Conservation (phyloP, 441 rosid genomes). For the Arabidopsis hybrid region DNA sequence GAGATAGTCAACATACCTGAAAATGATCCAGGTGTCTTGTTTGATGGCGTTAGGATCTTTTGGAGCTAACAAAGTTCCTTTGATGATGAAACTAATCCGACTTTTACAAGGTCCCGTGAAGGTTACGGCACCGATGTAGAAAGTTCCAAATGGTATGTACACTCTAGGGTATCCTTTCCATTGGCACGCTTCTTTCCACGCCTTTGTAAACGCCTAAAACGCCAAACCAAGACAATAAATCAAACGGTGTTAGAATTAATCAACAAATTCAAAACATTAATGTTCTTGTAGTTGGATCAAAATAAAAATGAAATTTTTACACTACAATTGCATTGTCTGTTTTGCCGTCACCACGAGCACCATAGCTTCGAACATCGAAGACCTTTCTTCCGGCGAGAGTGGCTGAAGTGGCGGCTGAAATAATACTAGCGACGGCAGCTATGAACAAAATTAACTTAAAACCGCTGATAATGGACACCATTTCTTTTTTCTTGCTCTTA, state of each 20-base stretch:
- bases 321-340: constrained; percentile 39
- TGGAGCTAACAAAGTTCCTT: constrained; percentile 55
- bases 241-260: neutral
- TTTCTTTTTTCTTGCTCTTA: constrained; percentile 2
- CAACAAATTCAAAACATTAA: neutral
- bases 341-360: constrained; percentile 46
- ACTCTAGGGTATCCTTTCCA: constrained; percentile 46
- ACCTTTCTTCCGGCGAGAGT: neutral
- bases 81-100: constrained; percentile 44
- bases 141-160: constrained; percentile 54
- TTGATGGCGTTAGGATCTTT: constrained; percentile 14
- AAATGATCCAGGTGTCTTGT: constrained; percentile 49
- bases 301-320: neutral
- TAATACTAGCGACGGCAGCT: constrained; percentile 2
- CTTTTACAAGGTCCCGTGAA: constrained; percentile 64
- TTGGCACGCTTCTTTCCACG: constrained; percentile 66
- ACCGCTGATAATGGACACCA: constrained; percentile 10
- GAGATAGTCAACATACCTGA: constrained; percentile 45
- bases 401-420: constrained; percentile 11
- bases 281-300: neutral
- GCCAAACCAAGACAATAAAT: neutral
- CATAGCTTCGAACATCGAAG: constrained; percentile 42
- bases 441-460: constrained; percentile 15
- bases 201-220: constrained; percentile 57
- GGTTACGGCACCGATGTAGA: constrained; percentile 41